Base-by-base conservation (phyloP, 163 green algal species). In the Scenedesmus sp. region DNA sequence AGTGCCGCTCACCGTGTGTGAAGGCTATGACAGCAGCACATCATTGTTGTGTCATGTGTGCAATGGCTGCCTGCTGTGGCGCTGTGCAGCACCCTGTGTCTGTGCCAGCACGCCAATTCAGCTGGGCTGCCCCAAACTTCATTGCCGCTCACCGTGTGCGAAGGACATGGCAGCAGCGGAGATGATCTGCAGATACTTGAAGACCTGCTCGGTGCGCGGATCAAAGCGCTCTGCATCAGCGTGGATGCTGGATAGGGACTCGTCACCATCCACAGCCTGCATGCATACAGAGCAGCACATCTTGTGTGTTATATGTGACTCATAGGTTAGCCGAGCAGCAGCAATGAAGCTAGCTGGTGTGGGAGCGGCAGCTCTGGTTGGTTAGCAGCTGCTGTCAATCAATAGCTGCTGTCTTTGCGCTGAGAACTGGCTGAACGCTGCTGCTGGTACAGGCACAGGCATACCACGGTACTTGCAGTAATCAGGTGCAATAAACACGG, bases 161-260 rank as follows among this genome's bases (percentile, higher is more conserved):
- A 98, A 97, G 10, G 91, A 94, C 52, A 94, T 93, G 62, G 92
- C 95, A 77, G 91, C 94, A 54, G 95, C 94, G 12, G 94, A 96
- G 84, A 97, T 95, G 52, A 98, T 94, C 87, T 97, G 96, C n/a
- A 98, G 94, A 88, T 96, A 96, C 86, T 94, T 95, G 91, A 94
- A 96, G 16, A 93, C 85, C 60, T 92, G 88, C 91, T 93, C 91
- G n/a, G 81, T 93, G 64, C 84, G 67, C 5, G 88, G 74, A 66
- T 93, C 91, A 56, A 93, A 95, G 13, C 26, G 18, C 88, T 94
- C 86, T 20, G 93, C 89, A 20, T 83, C 34, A 13, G 82, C 82
- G 83, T 95, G 89, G 82, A 95, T 93, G 59, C 91, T 73, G 6
- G 46, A 57, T 13, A 95, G 87, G 7, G 18, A 52, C 13, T 26